Conservation (phyloP, 176 grass and related monocot species). For the Pharus latifolius region DNA sequence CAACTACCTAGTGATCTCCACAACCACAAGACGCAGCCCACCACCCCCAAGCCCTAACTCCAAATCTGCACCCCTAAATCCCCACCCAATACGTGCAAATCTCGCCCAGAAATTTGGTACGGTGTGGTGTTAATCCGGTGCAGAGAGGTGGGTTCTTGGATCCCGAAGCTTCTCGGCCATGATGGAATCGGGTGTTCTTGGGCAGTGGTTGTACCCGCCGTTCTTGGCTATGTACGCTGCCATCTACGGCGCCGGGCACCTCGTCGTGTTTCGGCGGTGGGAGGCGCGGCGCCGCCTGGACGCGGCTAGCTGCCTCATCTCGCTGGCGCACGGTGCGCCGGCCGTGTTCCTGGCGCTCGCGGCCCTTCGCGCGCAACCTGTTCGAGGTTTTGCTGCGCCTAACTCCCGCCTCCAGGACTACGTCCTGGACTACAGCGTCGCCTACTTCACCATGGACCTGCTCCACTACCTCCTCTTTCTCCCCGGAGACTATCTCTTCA, state of each 20-base stretch:
- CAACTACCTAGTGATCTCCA: too few species aligned
- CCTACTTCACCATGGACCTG: constrained; percentile 90
- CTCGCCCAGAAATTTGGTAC: not conserved
- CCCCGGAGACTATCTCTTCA: constrained; percentile 73
- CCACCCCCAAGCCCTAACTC: too few species aligned
- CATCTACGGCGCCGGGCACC: constrained; percentile 51
- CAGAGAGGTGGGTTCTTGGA: not conserved
- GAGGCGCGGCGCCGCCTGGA: constrained; percentile 36
- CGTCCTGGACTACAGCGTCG: constrained; percentile 83
- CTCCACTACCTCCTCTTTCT: constrained; percentile 85
- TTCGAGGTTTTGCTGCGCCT: constrained; percentile 49
- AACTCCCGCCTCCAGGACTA: constrained; percentile 54
- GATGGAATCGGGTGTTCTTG: not conserved
- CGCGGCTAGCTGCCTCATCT: constrained; percentile 91
- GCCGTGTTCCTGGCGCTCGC: constrained; percentile 39
- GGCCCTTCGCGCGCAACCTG: constrained; percentile 29
- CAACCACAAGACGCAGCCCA: too few species aligned
- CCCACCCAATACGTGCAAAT: too few species aligned
- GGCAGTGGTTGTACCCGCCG: constrained; percentile 39
- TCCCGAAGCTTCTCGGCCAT: constrained; percentile 1
- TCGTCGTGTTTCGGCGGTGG: constrained; percentile 59
- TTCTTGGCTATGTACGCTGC: constrained; percentile 50
- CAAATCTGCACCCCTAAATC: too few species aligned
- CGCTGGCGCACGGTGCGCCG: constrained; percentile 67
- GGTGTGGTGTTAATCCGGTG: not conserved